These are phyloP conservation scores for Globisporangium ultimum DNA, from an alignment of 352 stramenopile genomes.

Conservation along the genomic window DNA sequence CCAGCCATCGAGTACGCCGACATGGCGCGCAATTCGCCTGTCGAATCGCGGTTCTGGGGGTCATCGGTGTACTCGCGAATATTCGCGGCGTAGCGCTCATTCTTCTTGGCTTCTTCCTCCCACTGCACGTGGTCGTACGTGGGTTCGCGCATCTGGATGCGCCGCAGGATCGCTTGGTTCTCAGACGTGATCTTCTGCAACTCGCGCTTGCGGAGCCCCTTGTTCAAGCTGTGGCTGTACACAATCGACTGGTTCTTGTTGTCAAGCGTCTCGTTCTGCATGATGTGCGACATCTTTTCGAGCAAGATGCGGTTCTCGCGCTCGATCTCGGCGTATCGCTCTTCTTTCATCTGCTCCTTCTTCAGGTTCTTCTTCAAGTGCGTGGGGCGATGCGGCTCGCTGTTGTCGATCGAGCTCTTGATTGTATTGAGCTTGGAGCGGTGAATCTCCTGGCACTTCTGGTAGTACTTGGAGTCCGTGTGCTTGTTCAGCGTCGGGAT, in stretches of 20 bases:
- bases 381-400: slow-evolving; percentile 85
- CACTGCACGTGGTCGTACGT: slow-evolving; percentile 90
- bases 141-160: slow-evolving; percentile 88
- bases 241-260: slow-evolving; percentile 81
- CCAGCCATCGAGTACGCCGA: slow-evolving; percentile 51
- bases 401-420: slow-evolving; percentile 96
- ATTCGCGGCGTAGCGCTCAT: slow-evolving; percentile 83
- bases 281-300: slow-evolving; percentile 97
- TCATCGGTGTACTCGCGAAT: slow-evolving; percentile 83
- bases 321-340: slow-evolving; percentile 94
- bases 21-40: slow-evolving; percentile 45
- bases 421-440: slow-evolving; percentile 75
- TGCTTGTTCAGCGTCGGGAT: slow-evolving; percentile 87
- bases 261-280: slow-evolving; percentile 84
- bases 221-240: slow-evolving; percentile 84
- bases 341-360: slow-evolving; percentile 96
- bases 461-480: slow-evolving; percentile 84
- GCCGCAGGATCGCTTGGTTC: slow-evolving; percentile 85
- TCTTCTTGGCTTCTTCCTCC: slow-evolving; percentile 85
- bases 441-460: slow-evolving; percentile 84
- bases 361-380: slow-evolving; percentile 95
- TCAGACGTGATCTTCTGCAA: slow-evolving; percentile 85
- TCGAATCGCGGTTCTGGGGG: slow-evolving; percentile 31
- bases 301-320: slow-evolving; percentile 96
- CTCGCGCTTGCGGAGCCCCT: slow-evolving; percentile 75